These are phyloP conservation scores for Hericium rajendrae DNA, from an alignment of 768 basidiomycete species.

Conservation along the genomic window DNA sequence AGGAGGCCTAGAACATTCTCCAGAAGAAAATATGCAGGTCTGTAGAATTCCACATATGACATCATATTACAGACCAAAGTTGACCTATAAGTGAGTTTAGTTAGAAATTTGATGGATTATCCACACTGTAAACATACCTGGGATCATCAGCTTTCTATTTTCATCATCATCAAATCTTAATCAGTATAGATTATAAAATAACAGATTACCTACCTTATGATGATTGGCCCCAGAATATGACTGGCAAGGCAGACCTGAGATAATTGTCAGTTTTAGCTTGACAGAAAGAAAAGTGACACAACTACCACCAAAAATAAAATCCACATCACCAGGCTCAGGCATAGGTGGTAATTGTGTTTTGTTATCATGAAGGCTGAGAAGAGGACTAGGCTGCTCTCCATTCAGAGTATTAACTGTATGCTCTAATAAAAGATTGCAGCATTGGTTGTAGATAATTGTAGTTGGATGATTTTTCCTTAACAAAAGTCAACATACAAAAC, in stretches of 20 bases:
- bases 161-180: background rate
- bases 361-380: conserved; percentile 32
- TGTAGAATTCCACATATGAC: conserved; percentile 55
- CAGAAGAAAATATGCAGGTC: conserved; percentile 53
- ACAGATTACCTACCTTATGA: conserved; percentile 32
- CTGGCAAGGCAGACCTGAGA: conserved; percentile 66
- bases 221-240: conserved; percentile 61
- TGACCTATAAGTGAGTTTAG: conserved; percentile 29
- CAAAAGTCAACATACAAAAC: background rate
- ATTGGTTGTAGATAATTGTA: conserved; percentile 54
- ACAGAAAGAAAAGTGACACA: background rate
- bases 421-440: conserved; percentile 47
- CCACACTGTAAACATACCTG: conserved; percentile 28
- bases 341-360: conserved; percentile 28
- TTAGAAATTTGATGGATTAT: background rate
- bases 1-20: conserved; percentile 68
- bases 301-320: conserved; percentile 69
- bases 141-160: conserved; percentile 48
- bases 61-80: conserved; percentile 64
- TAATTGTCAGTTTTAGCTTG: background rate
- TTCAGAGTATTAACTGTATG: conserved; percentile 43
- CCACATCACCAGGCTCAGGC: conserved; percentile 51
- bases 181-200: background rate
- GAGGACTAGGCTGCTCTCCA: conserved; percentile 28
- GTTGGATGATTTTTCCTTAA: conserved; percentile 52